Evolutionary conservation across 306 rosid genomes (phyloP), one percentile per base, ranked within the genome.

Genomic region (Dalbergia cultrata): DNA sequence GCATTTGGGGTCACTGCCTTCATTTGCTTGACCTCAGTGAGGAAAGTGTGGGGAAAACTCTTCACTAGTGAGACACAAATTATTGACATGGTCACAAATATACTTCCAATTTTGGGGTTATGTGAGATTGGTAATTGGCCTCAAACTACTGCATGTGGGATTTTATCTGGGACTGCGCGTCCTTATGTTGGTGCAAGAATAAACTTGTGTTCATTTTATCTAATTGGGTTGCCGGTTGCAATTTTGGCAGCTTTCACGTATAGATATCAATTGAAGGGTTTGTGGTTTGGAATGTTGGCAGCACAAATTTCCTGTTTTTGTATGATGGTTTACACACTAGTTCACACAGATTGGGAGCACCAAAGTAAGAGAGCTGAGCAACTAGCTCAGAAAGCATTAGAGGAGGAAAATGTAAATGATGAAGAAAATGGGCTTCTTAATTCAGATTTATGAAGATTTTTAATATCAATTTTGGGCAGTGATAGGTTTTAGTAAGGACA

Each of bases 81-180:
- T 65, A 80, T 95, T 62, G 89, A 83, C 0, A 60, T 91, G 86
- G 89, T 95, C 50, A 85, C 86, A 3, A 72, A 73, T 0, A 81
- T 91, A 1, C 81, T 95, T 8, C 98, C 99, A 3, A 31, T 95
- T n/a, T 19, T 95, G 67, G 99, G 99, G 12, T 58, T 95, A 43
- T 90, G 96, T 75, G 97, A 95, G 80, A 54, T 93, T 5, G 86
- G 89, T 39, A 95, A 95, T 77, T 88, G 93, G 80, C 85, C 99
- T 8, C 97, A 95, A 70, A 95, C 99, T 4, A 95, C 85, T 1
- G 90, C 97, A 0, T 91, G 95, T 50, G 97, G 99, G 66, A 89
- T 95, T 1, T 80, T 95, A 22, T 68, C 88, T 3, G 99, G 95
- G 16, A 93, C 93, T 0, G 97, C 97, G 5, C 76, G 97, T 5